Evolutionary conservation across 768 basidiomycete species (phyloP).

Genomic region (Artomyces pyxidatus): DNA sequence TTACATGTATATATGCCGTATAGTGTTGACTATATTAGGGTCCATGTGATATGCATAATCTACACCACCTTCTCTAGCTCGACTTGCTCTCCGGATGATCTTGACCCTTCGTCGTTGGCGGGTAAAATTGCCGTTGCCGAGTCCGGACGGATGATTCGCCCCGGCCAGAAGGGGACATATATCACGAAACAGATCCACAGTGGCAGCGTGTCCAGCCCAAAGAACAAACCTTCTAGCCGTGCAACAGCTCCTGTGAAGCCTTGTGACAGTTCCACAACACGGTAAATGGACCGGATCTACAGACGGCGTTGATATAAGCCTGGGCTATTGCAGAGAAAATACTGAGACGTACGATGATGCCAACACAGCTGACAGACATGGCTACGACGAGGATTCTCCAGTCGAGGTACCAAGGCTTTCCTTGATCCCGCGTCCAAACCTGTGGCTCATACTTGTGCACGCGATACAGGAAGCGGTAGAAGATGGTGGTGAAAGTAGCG

Average conservation of each 20-base stretch:
- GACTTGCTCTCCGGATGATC: too few relatives aligned
- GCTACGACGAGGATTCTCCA: conserved; percentile 51
- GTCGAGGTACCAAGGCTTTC: conserved; percentile 40
- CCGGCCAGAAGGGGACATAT: conserved; percentile 61
- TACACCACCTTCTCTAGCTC: too few relatives aligned
- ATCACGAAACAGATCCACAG: conserved; percentile 50
- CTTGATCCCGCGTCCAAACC: conserved; percentile 32
- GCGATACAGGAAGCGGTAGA: conserved; percentile 28
- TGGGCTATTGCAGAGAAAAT: background rate
- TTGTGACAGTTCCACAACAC: conserved; percentile 46
- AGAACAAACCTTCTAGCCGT: conserved; percentile 55
- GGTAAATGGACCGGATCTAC: conserved; percentile 59
- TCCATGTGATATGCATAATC: too few relatives aligned
- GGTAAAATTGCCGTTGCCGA: too few relatives aligned
- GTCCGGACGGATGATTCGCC: conserved; percentile 39
- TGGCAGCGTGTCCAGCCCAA: conserved; percentile 59
- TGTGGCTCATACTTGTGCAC: conserved; percentile 33
- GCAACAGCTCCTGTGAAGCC: conserved; percentile 54
- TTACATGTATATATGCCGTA: too few relatives aligned
- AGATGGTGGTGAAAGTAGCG: conserved; percentile 28
- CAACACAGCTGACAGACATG: conserved; percentile 47
- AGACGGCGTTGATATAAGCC: background rate
- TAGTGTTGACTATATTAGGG: too few relatives aligned
- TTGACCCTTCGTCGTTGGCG: too few relatives aligned
- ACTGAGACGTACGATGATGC: conserved; percentile 45